Percentiles rank a stretch among this genome's conserved stretches.
Conservation (phyloP, 495 filamentous ascomycete species). For the Penicillium mononematosum region DNA sequence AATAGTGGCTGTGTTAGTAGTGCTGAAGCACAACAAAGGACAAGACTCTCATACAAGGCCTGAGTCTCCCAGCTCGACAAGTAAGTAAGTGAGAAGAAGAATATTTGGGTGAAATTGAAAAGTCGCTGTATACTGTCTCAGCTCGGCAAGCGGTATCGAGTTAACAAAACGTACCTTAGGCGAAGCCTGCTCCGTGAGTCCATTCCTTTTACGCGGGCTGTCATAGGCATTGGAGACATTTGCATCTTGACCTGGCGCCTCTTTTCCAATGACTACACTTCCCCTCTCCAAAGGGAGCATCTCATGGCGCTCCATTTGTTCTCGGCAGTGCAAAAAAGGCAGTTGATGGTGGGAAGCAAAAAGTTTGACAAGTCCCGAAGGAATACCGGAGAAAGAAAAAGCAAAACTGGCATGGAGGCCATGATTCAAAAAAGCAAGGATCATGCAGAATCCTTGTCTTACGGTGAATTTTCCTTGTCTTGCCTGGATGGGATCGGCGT, state of each 20-base stretch:
- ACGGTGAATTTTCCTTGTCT: slow-evolving; percentile 3
- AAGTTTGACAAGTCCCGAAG: not conserved
- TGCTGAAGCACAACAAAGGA: too few relatives aligned
- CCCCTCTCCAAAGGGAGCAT: not conserved
- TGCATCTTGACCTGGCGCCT: not conserved
- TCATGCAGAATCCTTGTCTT: slow-evolving; percentile 2
- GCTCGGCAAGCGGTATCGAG: not conserved
- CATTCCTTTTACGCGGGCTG: not conserved
- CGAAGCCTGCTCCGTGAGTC: not conserved
- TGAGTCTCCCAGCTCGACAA: slow-evolving; percentile 25
- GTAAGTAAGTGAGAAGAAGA: slow-evolving; percentile 24
- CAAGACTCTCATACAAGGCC: slow-evolving; percentile 8
- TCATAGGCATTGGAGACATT: slow-evolving; percentile 1
- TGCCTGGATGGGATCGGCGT: not conserved
- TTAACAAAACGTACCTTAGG: slow-evolving; percentile 6
- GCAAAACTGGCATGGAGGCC: slow-evolving; percentile 1
- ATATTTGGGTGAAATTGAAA: slow-evolving; percentile 24
- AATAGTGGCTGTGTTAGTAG: not conserved
- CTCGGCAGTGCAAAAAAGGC: not conserved
- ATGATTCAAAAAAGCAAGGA: slow-evolving; percentile 1
- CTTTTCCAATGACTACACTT: not conserved
- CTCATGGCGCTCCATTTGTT: slow-evolving; percentile 11
- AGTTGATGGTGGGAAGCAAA: not conserved
- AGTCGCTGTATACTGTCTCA: slow-evolving; percentile 14
- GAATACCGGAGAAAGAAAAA: slow-evolving; percentile 5